Base-by-base conservation (phyloP, 2,329 filamentous ascomycete species). In the Colletotrichum spinosum region DNA sequence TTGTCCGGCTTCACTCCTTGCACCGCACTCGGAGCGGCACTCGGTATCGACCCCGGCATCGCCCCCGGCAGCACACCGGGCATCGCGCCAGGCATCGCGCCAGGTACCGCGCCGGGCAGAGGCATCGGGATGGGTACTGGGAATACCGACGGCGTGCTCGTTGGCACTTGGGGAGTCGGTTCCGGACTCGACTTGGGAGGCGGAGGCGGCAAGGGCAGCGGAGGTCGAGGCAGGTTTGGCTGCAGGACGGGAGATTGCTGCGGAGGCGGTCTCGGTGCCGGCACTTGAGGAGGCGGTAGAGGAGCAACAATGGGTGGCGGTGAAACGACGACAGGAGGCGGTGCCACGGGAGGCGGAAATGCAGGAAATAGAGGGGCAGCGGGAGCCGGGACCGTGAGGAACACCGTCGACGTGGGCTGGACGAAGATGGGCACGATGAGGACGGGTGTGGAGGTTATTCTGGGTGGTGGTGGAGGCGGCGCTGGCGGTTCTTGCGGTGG, bases 1-100 rank as follows among this genome's bases (percentile, higher is more conserved):
- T 51, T 69, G 39, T 46, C 48, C 6, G 58, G 46, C 1, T 42
- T 25, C 34, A 54, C 76, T 37, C 75, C 74, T 70, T 37, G 46
- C 10, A 33, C 7, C 33, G 49, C 54, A 25, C 25, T 25, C 25
- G 25, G 25, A 25, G 25, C 25, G 25, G 25, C 25, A 25, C 25
- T 25, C 3, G 25, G 25, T 25, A 25, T 25, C 25, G 25, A 5
- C 25, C 25, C 25, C 25, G 25, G 25, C 25, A 25, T 25, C 25
- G 25, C 4, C 25, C 25, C 25, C 25, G 25, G 25, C 25, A 25
- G 25, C 2, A 9, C 15, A 9, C 37, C 54, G 17, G 25, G 41
- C 1, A 42, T 15, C 35, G 51, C 77, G 38, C 75, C 74, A 70
- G 46, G 46, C 10, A 33, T 10, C 33, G 49, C 54, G 2, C 25